Evolutionary conservation across 345 rosid genomes (phyloP).

Genomic region (Lepidium africanum): DNA sequence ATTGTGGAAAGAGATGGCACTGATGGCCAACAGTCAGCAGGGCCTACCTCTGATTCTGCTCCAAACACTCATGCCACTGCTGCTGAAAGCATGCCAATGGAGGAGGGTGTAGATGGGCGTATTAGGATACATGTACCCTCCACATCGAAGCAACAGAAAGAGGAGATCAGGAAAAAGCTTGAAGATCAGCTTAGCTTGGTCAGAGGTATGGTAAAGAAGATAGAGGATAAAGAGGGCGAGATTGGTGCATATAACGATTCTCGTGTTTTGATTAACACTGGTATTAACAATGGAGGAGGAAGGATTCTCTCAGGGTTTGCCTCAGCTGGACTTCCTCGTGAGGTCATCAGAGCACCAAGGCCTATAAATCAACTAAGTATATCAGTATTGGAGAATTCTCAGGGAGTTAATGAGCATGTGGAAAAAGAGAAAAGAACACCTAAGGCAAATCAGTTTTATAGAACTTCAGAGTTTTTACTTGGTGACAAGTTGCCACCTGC

Average conservation of each 20-base stretch:
- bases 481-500: constrained; percentile 98
- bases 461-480: constrained; percentile 90
- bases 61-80: constrained; percentile 15
- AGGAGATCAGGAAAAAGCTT: constrained; percentile 63
- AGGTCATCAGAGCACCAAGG: constrained; percentile 57
- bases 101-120: constrained; percentile 34
- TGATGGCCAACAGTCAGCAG: constrained; percentile 29
- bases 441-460: constrained; percentile 90
- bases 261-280: constrained; percentile 28
- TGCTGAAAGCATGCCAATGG: constrained; percentile 38
- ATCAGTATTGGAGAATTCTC: constrained; percentile 68
- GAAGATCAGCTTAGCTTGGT: constrained; percentile 66
- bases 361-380: constrained; percentile 67
- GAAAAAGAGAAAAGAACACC: constrained; percentile 99
- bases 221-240: constrained; percentile 67
- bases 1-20: constrained; percentile 29
- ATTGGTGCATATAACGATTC: constrained; percentile 37
- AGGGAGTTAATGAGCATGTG: constrained; percentile 47
- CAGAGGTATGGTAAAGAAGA: constrained; percentile 69
- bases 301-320: constrained; percentile 59
- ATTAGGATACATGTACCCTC: constrained; percentile 52
- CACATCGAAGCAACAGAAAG: constrained; percentile 51
- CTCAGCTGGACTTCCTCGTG: constrained; percentile 45
- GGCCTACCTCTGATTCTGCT: constrained; percentile 17
- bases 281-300: constrained; percentile 43